A percentile compares a stretch with the other conserved stretches of the same genome.
phyloP scores from a whole-genome alignment of 108 stramenopile genomes.

The Fragilaria crotonensis region DNA sequence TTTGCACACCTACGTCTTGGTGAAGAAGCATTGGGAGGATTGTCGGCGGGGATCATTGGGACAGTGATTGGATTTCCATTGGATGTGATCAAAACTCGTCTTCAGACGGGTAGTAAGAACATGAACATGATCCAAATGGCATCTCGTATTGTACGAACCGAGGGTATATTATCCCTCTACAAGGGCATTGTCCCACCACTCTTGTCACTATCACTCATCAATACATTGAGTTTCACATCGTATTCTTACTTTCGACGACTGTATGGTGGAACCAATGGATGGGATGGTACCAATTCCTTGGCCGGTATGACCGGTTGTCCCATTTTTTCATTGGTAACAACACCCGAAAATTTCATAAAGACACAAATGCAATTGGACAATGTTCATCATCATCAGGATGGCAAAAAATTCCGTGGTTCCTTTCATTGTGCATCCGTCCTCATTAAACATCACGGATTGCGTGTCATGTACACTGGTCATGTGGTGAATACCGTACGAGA shows the following conservation, averaged over 20 bases:
- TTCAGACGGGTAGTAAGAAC: slow-evolving; percentile 26
- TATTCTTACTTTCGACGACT: slow-evolving; percentile 67
- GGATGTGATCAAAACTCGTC: slow-evolving; percentile 36
- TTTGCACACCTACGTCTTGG: too few relatives aligned
- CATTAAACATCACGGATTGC: slow-evolving; percentile 41
- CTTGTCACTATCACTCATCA: slow-evolving; percentile 74
- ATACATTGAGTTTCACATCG: slow-evolving; percentile 77
- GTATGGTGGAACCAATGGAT: slow-evolving; percentile 53
- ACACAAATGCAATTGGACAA: slow-evolving; percentile 60
- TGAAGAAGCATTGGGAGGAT: slow-evolving; percentile 36
- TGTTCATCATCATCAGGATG: slow-evolving; percentile 12
- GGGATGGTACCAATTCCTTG: slow-evolving; percentile 66
- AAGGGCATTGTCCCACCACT: slow-evolving; percentile 82
- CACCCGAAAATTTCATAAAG: slow-evolving; percentile 80
- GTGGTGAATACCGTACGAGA: slow-evolving; percentile 81
- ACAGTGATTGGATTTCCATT: slow-evolving; percentile 86
- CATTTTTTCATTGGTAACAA: slow-evolving; percentile 65
- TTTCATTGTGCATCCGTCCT: slow-evolving; percentile 57
- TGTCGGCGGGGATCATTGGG: slow-evolving; percentile 77
- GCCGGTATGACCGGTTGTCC: slow-evolving; percentile 74
- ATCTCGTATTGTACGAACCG: slow-evolving; percentile 49
- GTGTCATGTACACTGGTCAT: slow-evolving; percentile 77
- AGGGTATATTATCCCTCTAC: slow-evolving; percentile 71
- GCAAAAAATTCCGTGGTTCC: slow-evolving; percentile 50
- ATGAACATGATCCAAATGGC: slow-evolving; percentile 28